Evolutionary conservation across 345 rosid species (phyloP), one percentile per base, ranked within the genome.

Genomic region (Sisymbrium altissimum): DNA sequence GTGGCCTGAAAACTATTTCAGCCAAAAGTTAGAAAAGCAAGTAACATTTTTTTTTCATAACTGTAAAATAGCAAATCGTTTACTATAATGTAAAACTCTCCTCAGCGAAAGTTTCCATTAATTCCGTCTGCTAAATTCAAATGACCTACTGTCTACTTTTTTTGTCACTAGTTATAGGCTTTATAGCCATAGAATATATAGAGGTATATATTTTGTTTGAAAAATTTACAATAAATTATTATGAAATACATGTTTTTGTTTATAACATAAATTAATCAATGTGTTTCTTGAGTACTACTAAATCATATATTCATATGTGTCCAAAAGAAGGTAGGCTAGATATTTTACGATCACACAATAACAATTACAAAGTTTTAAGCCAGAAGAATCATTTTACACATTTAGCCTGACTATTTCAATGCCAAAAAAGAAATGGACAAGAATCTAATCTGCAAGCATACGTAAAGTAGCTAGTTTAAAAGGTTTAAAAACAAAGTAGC

Each of bases 381-480:
- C 12, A 33, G 38, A 71, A 14, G 49, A 70, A 25, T 50, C 41
- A 32, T 46, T 48, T 38, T 46, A 23, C 67, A 71, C 41, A 61
- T 71, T 5, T 50, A 50, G 12, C 32, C n/a, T 23, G n/a, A 62
- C 36, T 12, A 29, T 39, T 52, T 15, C 32, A 14, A 38, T 41
- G 43, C 61, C 13, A 29, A 29, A 27, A 72, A 61, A 62, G 52
- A 72, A 7, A 39, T 36, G 50, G 52, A 64, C 25, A 63, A 50
- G 19, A 62, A 72, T 38, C 4, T 38, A 72, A 46, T 36, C 7
- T 61, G 39, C 38, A 46, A 48, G 69, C 60, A 61, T 71, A 61
- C 52, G 59, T 50, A 48, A 35, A 72, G 44, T 54, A 40, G 4
- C 17, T 53, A 27, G 56, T 63, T 53, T 50, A 63, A 39, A n/a